Base-by-base conservation (phyloP, 2,329 filamentous ascomycete genomes). In the Claviceps citrina region DNA sequence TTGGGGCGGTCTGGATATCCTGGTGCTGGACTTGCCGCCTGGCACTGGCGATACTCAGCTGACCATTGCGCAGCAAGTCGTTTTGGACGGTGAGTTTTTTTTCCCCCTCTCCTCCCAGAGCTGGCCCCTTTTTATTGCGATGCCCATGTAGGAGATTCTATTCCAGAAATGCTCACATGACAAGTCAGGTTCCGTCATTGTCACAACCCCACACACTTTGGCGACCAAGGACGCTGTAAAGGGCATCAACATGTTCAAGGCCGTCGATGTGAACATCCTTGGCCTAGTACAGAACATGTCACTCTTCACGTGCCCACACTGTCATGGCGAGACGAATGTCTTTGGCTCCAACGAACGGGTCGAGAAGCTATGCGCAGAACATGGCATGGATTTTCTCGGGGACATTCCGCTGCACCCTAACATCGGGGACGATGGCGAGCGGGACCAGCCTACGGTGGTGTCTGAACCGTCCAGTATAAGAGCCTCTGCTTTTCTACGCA, bases 1-100 rank as follows among this genome's bases (percentile, higher is more conserved):
- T 39, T 98, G 91, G 91, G 84, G 81, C 12, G 79, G 78, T 10
- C 66, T 98, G 3, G 91, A 98, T 56, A 64, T 96, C 2, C 68
- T 98, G 1, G 81, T 98, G 3, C 66, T 98, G 2, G 91, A 98
- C 57, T 63, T 98, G 36, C 91, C 91, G 0, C 91, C 91, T 0
- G 91, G 91, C 3, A 98, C 91, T 0, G 91, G 91, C 19, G 91
- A 98, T 54, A 89, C 89, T 1, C 91, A 98, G 55, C 68, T 98
- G 48, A 95, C 85, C n/a, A 91, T 98, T 45, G 89, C 85, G 13
- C 91, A 98, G 58, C 89, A 95, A 62, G 70, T 98, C 9, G 68
- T 83, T n/a, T 66, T 98, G 2, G 84, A 93, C 50, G 89, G 86
- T 70, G 64, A 56, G 65, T 49, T 10, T 13, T 9, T 5, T 20